Evolutionary conservation across 2,329 filamentous ascomycete species (phyloP).

Genomic region (Claviceps sp.): DNA sequence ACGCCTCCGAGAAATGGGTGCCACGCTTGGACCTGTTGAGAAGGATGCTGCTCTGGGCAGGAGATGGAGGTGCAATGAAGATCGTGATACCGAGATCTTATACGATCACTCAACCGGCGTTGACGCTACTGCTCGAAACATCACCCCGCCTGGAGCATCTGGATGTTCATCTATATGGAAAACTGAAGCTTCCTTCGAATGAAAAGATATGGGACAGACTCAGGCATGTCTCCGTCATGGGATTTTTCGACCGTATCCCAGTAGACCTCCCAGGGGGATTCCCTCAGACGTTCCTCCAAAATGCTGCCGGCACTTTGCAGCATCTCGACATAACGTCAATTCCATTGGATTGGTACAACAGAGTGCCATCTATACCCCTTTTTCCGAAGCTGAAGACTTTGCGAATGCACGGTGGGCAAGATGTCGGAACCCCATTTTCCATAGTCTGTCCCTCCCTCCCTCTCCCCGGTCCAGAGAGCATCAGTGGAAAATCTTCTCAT

Average conservation of each 20-base stretch:
- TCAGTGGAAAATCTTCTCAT: no score
- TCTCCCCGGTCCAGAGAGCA: no score
- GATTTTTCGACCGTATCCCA: neutral
- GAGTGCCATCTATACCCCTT: conserved; percentile 4
- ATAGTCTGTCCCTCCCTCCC: conserved; percentile 4
- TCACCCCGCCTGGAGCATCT: no score
- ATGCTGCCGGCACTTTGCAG: conserved; percentile 9
- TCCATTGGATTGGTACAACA: conserved; percentile 6
- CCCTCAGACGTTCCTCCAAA: conserved; percentile 8
- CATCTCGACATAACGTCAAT: conserved; percentile 10
- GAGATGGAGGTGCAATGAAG: no score
- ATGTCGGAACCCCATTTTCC: conserved; percentile 1
- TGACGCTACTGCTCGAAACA: no score
- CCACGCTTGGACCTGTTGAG: no score
- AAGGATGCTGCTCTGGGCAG: no score
- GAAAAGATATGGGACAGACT: conserved; percentile 5
- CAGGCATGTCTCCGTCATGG: conserved; percentile 5
- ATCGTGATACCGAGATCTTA: no score
- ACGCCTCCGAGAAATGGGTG: no score
- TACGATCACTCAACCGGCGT: no score
- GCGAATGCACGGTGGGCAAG: conserved; percentile 10
- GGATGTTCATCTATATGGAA: no score
- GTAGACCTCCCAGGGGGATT: neutral
- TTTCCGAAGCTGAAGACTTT: conserved; percentile 18
- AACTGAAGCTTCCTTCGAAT: conserved; percentile 1